Evolutionary conservation across 164 flowering plant genomes (phyloP), one percentile per base, ranked within the genome.

Genomic region (Sextonia rubra): DNA sequence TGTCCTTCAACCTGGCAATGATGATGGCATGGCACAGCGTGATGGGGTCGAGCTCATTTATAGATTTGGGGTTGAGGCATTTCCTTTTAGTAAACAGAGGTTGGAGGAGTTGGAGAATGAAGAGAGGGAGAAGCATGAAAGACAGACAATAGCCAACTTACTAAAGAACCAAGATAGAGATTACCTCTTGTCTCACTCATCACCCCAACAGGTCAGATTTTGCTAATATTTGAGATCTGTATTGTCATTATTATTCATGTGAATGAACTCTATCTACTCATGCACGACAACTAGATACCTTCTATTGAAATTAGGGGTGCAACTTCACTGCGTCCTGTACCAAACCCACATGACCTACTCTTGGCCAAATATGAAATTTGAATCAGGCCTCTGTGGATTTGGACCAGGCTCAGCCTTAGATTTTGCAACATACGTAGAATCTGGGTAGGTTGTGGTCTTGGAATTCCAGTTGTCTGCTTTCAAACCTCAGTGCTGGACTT

Each of bases 1-100:
- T 62, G 68, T 81, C 44, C 67, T 81, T 1, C 68, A 72, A 24
- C 74, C 74, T 20, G 66, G 27, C 15, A 60, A 26, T 22, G 29
- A 63, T 20, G 74, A 71, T 14, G 74, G 71, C 47, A 22, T 29
- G 4, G 67, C 66, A 23, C 71, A 74, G n/a, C 78, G 75, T 8
- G 83, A 81, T 3, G 84, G 78, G 20, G 82, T 81, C 2, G 84
- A 81, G 44, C 84, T 81, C 27, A 69, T 79, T 20, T 77, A 79
- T 29, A 47, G 75, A 55, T 78, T 70, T 55, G 83, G 83, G 30
- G 70, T 71, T 27, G 68, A 55, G 24, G 83, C 75, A 3, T 81
- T 75, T 48, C 83, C 83, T 11, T 78, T 81, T 68, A 78, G 73
- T 3, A 55, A 37, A 26, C 70, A 68, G 70, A 75, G 70, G 63